Evolutionary conservation across 2,329 filamentous ascomycete genomes (phyloP).

Genomic region (Alternaria sp.): DNA sequence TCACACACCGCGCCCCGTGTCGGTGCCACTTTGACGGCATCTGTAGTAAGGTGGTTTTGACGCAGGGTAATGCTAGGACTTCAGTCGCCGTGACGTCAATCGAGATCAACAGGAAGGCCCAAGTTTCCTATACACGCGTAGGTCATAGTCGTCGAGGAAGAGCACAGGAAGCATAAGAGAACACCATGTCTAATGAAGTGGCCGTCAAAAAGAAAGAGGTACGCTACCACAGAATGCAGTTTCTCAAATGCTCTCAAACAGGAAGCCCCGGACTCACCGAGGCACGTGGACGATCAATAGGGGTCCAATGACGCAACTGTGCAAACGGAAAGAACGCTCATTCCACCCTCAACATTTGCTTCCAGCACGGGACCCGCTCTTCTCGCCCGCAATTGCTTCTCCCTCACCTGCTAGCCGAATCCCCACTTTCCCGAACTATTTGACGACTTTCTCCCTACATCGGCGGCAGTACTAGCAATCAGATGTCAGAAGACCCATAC

Average conservation of each 20-base stretch:
- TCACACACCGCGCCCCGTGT: not conserved
- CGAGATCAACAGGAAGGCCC: not conserved
- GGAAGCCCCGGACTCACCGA: not conserved
- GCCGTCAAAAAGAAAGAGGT: not conserved
- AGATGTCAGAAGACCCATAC: not conserved
- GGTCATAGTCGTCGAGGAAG: not conserved
- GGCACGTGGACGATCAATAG: not conserved
- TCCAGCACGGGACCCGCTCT: not conserved
- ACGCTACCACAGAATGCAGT: not conserved
- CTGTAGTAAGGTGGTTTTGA: not conserved
- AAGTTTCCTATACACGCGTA: not conserved
- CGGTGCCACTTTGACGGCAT: not conserved
- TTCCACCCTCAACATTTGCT: not conserved
- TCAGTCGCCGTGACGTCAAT: not conserved
- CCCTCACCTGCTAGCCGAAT: not conserved
- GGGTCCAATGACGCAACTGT: slow-evolving; percentile 2
- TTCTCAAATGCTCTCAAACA: not conserved
- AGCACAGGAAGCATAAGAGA: not conserved
- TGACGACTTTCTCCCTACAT: not conserved
- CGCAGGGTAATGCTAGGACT: slow-evolving; percentile 1
- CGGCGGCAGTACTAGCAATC: slow-evolving; percentile 1
- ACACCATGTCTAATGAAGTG: not conserved
- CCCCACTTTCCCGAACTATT: not conserved
- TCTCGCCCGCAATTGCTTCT: slow-evolving; percentile 2
- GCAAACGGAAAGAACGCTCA: not conserved